Evolutionary conservation across 176 grass and related monocot species (phyloP).

Genomic region (Hsuehochloa calcarea): DNA sequence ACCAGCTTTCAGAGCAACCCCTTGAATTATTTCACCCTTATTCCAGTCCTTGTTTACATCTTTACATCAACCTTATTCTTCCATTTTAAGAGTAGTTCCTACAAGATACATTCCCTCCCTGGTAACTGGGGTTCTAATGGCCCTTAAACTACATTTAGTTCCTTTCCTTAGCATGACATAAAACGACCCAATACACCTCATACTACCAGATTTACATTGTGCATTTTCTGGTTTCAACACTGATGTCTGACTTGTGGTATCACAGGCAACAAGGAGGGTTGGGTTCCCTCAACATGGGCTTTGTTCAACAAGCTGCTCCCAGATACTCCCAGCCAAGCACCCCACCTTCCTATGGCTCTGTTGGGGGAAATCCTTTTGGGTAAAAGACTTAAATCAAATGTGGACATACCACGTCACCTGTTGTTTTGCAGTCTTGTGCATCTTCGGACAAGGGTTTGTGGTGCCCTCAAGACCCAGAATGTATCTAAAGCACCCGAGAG

Average conservation of each 20-base stretch:
- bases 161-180: neutral
- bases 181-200: neutral
- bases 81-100: neutral
- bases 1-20: neutral
- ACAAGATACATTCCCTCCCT: neutral
- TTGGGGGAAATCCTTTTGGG: conserved; percentile 89
- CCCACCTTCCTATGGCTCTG: conserved; percentile 54
- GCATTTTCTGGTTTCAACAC: neutral
- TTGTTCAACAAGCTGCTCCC: conserved; percentile 60
- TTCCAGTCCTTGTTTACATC: neutral
- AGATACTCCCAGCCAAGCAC: conserved; percentile 67
- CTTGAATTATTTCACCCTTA: conserved; percentile 1
- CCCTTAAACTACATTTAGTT: neutral
- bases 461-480: neutral
- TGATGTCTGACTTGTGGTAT: conserved; percentile 15
- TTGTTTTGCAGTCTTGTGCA: conserved; percentile 8
- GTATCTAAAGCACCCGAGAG: conserved; percentile 1
- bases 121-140: neutral
- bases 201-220: neutral
- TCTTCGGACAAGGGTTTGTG: conserved; percentile 8
- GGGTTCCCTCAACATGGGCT: conserved; percentile 48
- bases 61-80: neutral
- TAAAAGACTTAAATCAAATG: conserved; percentile 17
- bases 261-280: conserved; percentile 75
- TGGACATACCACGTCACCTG: conserved; percentile 14